A percentile compares a stretch with the other conserved stretches of the same genome.
phyloP scores from a whole-genome alignment of 2,329 filamentous ascomycete species.

The Atkinsonella texensis region DNA sequence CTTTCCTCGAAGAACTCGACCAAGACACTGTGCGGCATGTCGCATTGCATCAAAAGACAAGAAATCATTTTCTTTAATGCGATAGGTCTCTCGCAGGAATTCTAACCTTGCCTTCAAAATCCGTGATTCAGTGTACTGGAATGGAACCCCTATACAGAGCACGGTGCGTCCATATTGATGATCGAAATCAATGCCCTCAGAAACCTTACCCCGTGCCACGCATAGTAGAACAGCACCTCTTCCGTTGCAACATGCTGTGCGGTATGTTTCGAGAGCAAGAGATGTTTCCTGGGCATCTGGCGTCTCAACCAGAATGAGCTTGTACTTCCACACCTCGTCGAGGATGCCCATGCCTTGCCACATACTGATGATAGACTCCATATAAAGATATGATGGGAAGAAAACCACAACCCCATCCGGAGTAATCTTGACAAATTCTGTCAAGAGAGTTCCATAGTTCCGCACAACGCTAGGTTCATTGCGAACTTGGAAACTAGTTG shows the following conservation, averaged over 20 bases:
- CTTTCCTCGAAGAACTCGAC: constrained; percentile 87
- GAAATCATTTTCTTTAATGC: constrained; percentile 94
- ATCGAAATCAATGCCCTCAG: constrained; percentile 97
- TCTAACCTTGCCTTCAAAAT: constrained; percentile 93
- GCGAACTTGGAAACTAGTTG: constrained; percentile 86
- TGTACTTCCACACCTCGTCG: constrained; percentile 98
- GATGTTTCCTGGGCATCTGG: constrained; percentile 96
- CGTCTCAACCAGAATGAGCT: constrained; percentile 93
- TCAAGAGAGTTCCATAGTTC: constrained; percentile 87
- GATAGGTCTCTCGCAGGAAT: constrained; percentile 93
- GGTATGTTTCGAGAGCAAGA: constrained; percentile 87
- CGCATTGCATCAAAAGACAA: constrained; percentile 98
- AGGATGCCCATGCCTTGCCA: constrained; percentile 99
- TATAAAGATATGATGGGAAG: constrained; percentile 96
- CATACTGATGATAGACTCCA: constrained; percentile 98
- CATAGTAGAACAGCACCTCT: constrained; percentile 86
- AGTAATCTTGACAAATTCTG: constrained; percentile 91
- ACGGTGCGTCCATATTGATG: constrained; percentile 96
- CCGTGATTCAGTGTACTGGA: constrained; percentile 96
- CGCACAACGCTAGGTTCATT: constrained; percentile 95
- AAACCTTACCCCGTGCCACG: constrained; percentile 93
- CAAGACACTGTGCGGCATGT: constrained; percentile 93
- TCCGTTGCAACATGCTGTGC: constrained; percentile 94
- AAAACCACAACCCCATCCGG: constrained; percentile 98
- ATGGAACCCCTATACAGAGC: constrained; percentile 90